Conservation (phyloP, 495 filamentous ascomycete genomes). For the Penicillium manginii region DNA sequence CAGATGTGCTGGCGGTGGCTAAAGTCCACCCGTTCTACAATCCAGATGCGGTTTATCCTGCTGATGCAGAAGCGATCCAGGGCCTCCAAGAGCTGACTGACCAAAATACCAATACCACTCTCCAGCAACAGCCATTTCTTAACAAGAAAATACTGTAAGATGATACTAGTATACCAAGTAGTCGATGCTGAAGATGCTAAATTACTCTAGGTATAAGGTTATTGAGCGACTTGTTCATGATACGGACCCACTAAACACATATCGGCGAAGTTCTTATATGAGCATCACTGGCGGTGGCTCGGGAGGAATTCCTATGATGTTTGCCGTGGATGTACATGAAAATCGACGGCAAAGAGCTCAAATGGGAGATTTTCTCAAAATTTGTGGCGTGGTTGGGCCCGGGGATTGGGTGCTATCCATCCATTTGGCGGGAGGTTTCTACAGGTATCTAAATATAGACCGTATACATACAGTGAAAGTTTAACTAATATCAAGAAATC, state of each 20-base stretch:
- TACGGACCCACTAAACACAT: constrained; percentile 24
- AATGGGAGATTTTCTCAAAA: constrained; percentile 24
- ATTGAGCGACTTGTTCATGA: constrained; percentile 29
- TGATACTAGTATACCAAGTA: too few species aligned
- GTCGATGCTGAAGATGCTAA: too few species aligned
- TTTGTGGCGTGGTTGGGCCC: constrained; percentile 17
- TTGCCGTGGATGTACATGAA: constrained; percentile 30
- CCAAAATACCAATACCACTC: too few species aligned
- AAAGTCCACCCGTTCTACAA: constrained; percentile 13
- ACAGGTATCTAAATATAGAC: constrained; percentile 1
- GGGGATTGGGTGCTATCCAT: constrained; percentile 37
- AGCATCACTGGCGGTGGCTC: constrained; percentile 36
- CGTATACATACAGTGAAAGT: background rate
- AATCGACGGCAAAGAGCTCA: constrained; percentile 31
- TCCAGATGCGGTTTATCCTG: background rate
- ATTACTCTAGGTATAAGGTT: constrained; percentile 26
- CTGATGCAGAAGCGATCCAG: background rate
- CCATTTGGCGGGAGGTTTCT: constrained; percentile 21
- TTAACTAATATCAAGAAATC: background rate
- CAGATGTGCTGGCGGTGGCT: constrained; percentile 1
- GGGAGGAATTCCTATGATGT: constrained; percentile 25
- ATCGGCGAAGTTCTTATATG: constrained; percentile 31
- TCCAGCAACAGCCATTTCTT: too few species aligned
- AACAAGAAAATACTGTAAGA: too few species aligned
- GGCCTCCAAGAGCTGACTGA: too few species aligned